Conservation (phyloP, 352 stramenopile genomes). For the Phytophthora pisi region DNA sequence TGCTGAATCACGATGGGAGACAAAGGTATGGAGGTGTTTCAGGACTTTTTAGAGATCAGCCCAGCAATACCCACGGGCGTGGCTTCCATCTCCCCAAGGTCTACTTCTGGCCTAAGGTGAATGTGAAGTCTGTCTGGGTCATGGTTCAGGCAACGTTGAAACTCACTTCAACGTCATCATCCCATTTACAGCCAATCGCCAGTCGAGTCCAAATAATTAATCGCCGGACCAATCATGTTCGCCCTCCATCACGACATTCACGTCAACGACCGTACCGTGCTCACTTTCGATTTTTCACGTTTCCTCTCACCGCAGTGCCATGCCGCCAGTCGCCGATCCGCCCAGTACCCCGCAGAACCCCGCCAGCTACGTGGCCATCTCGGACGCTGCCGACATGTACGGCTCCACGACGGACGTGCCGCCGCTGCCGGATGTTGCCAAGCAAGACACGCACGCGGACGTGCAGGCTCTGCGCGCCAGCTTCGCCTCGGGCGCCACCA, state of each 20-base stretch:
- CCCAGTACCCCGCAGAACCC: conserved; percentile 6
- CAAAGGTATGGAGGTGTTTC: background rate
- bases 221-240: background rate
- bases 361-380: conserved; percentile 7
- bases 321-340: background rate
- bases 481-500: conserved; percentile 57
- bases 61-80: background rate
- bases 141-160: background rate
- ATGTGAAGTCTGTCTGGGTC: background rate
- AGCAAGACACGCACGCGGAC: conserved; percentile 57
- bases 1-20: too few relatives aligned
- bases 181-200: background rate
- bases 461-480: conserved; percentile 54
- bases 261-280: background rate
- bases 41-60: background rate
- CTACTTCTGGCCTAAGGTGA: background rate
- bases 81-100: background rate
- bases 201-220: background rate
- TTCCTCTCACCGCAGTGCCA: background rate
- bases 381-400: conserved; percentile 23
- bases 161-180: background rate
- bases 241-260: background rate
- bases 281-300: background rate
- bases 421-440: conserved; percentile 50
- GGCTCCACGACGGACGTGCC: conserved; percentile 9